Evolutionary conservation across 2,329 filamentous ascomycete species (phyloP).

Genomic region (Fusarium ambrosium): DNA sequence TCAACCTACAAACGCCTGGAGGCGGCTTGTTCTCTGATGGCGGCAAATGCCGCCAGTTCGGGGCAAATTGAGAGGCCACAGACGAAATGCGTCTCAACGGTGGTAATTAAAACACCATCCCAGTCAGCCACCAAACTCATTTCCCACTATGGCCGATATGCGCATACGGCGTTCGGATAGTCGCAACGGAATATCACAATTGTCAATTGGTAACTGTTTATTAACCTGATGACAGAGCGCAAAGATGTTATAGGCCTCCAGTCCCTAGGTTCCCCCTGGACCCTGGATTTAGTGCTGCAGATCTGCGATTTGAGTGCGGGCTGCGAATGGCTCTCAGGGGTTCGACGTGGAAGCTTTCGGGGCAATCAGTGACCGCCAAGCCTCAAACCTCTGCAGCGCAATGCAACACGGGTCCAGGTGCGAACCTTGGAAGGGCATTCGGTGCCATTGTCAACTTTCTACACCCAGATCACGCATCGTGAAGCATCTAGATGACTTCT

Average conservation of each 20-base stretch:
- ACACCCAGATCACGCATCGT: background rate
- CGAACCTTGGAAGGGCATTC: background rate
- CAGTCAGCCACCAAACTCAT: background rate
- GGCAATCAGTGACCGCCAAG: slow-evolving; percentile 4
- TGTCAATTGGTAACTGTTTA: background rate
- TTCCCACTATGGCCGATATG: background rate
- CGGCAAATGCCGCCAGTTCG: background rate
- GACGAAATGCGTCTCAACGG: background rate
- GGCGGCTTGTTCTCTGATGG: background rate
- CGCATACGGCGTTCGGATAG: background rate
- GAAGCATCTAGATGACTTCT: background rate
- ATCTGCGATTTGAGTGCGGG: slow-evolving; percentile 20
- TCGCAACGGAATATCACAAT: background rate
- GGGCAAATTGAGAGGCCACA: slow-evolving; percentile 5
- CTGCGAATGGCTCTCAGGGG: slow-evolving; percentile 32
- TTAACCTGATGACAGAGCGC: slow-evolving; percentile 3
- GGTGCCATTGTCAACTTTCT: background rate
- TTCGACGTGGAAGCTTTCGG: slow-evolving; percentile 6
- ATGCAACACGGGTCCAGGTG: slow-evolving; percentile 4
- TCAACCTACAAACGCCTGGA: background rate
- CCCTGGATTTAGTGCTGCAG: slow-evolving; percentile 41
- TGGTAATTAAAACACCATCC: slow-evolving; percentile 6
- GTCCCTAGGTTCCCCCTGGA: slow-evolving; percentile 3
- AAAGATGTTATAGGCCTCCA: slow-evolving; percentile 3
- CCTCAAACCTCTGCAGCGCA: slow-evolving; percentile 13